phyloP scores from a whole-genome alignment of 1,284 basidiomycete species.

The Cystobasidiaceae sp. region DNA sequence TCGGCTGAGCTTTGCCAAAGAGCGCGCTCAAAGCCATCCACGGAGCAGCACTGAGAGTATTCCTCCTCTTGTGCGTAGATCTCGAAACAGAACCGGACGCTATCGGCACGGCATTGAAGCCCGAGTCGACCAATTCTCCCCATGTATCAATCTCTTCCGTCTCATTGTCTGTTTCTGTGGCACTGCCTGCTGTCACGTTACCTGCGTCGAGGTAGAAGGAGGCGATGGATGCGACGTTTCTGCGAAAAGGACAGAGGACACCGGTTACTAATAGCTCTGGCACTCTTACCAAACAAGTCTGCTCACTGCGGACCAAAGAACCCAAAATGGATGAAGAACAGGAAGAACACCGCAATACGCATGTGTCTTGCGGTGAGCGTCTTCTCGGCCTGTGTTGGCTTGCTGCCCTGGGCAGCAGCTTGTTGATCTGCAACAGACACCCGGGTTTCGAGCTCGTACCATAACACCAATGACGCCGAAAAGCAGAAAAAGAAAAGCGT shows the following conservation, averaged over 20 bases:
- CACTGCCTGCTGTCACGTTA: not conserved
- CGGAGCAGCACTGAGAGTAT: no score
- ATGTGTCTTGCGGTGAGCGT: constrained; percentile 58
- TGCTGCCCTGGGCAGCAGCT: constrained; percentile 25
- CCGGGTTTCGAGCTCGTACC: constrained; percentile 61
- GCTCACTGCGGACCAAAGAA: constrained; percentile 79
- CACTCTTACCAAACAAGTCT: no score
- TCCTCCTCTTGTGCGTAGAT: no score
- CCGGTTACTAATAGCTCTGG: no score
- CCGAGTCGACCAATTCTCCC: constrained; percentile 2
- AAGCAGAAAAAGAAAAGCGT: constrained; percentile 72
- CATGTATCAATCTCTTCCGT: constrained; percentile 8
- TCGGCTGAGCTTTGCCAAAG: no score
- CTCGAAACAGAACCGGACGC: no score
- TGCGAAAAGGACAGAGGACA: constrained; percentile 23
- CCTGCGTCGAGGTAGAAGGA: constrained; percentile 82
- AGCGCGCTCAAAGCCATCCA: no score
- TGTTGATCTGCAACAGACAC: not conserved
- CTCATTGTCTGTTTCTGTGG: constrained; percentile 27
- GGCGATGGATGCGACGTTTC: constrained; percentile 79
- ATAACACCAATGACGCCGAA: constrained; percentile 59
- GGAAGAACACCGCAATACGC: constrained; percentile 70
- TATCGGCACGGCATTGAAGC: no score
- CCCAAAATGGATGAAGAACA: constrained; percentile 80
- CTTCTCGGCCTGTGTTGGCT: constrained; percentile 15